These are phyloP conservation scores for Ligustrum vulgare DNA, from an alignment of 257 asterid genomes.

Conservation along the genomic window DNA sequence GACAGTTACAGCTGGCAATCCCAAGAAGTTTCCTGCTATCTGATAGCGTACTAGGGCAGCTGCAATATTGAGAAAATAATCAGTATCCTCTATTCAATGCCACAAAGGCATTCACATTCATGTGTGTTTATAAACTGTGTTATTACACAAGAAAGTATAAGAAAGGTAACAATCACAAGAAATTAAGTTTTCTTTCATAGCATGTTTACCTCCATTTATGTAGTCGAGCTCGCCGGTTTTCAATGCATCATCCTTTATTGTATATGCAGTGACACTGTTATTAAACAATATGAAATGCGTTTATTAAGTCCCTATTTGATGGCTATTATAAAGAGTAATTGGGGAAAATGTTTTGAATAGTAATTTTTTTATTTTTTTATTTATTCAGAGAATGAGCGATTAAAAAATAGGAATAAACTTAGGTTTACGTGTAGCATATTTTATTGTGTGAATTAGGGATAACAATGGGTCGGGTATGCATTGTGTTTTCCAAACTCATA, in stretches of 20 bases:
- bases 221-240: conserved; percentile 90
- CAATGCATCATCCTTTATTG: conserved; percentile 51
- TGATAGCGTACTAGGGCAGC: conserved; percentile 87
- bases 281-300: background rate
- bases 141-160: background rate
- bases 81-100: too few relatives aligned
- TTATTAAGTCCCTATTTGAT: background rate
- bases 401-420: too few relatives aligned
- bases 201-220: conserved; percentile 76
- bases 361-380: too few relatives aligned
- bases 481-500: too few relatives aligned
- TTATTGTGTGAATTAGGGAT: too few relatives aligned
- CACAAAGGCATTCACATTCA: too few relatives aligned
- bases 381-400: too few relatives aligned
- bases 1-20: conserved; percentile 81
- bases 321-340: too few relatives aligned
- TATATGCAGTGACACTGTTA: conserved; percentile 75
- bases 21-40: conserved; percentile 88
- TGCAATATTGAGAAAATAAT: conserved; percentile 21
- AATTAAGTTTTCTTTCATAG: background rate
- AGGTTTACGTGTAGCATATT: too few relatives aligned
- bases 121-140: background rate
- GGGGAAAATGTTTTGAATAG: too few relatives aligned
- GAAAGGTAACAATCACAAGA: background rate
- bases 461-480: too few relatives aligned